phyloP scores from a whole-genome alignment of 768 basidiomycete genomes.

The Suillus lakei region DNA sequence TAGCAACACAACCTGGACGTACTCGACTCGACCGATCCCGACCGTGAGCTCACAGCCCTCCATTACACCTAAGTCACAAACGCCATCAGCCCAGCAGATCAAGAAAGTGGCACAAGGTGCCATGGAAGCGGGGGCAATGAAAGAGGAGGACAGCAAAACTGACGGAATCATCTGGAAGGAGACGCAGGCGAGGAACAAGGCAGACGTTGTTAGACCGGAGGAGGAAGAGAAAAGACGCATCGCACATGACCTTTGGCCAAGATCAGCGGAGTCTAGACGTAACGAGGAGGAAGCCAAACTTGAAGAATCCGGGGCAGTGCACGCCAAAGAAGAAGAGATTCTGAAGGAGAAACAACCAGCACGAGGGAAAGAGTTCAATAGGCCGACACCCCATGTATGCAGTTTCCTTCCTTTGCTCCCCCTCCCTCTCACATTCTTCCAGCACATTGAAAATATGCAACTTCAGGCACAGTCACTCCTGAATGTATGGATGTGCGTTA shows the following conservation, averaged over 20 bases:
- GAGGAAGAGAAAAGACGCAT: constrained; percentile 26
- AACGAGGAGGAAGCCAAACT: constrained; percentile 16
- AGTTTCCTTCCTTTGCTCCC: neutral
- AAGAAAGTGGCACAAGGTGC: too few relatives aligned
- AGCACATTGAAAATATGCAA: neutral
- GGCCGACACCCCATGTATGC: neutral
- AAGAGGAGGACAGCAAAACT: constrained; percentile 23
- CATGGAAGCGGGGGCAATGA: neutral
- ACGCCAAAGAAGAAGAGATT: constrained; percentile 30
- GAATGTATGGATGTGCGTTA: neutral
- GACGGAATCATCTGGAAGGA: constrained; percentile 32
- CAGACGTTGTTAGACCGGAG: constrained; percentile 17
- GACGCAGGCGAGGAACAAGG: constrained; percentile 22
- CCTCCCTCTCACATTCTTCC: neutral
- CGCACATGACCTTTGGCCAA: constrained; percentile 10
- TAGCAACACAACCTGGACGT: constrained; percentile 26
- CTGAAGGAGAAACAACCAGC: constrained; percentile 30
- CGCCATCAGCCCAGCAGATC: constrained; percentile 21
- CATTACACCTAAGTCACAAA: constrained; percentile 29
- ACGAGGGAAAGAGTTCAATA: constrained; percentile 10
- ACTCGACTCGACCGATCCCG: constrained; percentile 34
- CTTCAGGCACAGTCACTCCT: neutral
- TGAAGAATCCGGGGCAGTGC: constrained; percentile 10
- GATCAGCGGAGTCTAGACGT: constrained; percentile 29
- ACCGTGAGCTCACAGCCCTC: constrained; percentile 27